A percentile compares a stretch with the other conserved stretches of the same genome.
These are phyloP conservation scores for Glebionis coronaria DNA, from an alignment of 129 eudicot species.

Conservation along the genomic window DNA sequence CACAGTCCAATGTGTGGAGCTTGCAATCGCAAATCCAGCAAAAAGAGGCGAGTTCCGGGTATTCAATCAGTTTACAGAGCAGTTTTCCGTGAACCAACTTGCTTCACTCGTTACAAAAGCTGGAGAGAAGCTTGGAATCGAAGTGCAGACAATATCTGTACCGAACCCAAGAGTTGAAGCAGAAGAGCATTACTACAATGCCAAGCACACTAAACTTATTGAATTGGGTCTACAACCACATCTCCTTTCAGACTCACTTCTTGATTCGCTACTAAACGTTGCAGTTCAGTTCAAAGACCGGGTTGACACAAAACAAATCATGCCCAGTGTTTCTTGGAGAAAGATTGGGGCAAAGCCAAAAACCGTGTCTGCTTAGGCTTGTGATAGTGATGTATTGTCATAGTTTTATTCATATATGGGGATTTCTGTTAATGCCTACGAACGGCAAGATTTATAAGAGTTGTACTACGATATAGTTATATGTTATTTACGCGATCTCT, in stretches of 20 bases:
- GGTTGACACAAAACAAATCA: conserved; percentile 81
- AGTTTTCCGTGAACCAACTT: conserved; percentile 90
- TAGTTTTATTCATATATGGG: conserved; percentile 16
- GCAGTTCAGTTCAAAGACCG: conserved; percentile 77
- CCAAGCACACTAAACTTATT: conserved; percentile 89
- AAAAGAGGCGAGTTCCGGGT: conserved; percentile 92
- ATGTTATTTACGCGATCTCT: neutral
- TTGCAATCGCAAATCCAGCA: conserved; percentile 96
- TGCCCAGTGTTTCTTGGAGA: conserved; percentile 98
- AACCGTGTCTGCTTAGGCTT: conserved; percentile 69
- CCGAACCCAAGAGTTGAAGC: conserved; percentile 99
- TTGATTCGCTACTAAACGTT: conserved; percentile 81
- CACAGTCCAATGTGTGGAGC: conserved; percentile 92
- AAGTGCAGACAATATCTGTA: conserved; percentile 77
- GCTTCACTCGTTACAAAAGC: conserved; percentile 92
- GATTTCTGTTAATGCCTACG: conserved; percentile 7
- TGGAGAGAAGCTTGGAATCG: conserved; percentile 78
- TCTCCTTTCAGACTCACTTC: conserved; percentile 89
- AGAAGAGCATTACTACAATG: conserved; percentile 96
- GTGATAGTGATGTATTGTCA: conserved; percentile 13
- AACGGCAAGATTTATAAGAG: conserved; percentile 11
- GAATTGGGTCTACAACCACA: conserved; percentile 91
- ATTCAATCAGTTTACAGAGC: conserved; percentile 93
- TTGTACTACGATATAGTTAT: conserved; percentile 13
- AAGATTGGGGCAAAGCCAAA: conserved; percentile 95